phyloP scores from a whole-genome alignment of 1,139 yeast genomes.

The Hyphopichia burtonii region DNA sequence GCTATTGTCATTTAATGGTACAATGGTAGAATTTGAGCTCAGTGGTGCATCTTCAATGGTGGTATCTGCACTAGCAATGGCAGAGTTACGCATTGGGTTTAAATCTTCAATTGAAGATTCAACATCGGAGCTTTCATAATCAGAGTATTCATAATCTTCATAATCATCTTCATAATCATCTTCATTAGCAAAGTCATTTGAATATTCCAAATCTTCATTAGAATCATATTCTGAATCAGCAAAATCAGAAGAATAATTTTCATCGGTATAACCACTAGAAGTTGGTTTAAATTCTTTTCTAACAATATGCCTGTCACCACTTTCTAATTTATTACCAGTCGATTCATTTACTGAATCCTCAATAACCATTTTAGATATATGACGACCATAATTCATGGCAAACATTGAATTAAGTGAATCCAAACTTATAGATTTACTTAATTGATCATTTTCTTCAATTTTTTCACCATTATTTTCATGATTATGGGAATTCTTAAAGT shows the following conservation, averaged over 20 bases:
- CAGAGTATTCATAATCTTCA: slow-evolving; percentile 16
- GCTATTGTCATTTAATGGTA: slow-evolving; percentile 3
- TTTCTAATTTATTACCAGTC: slow-evolving; percentile 8
- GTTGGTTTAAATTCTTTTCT: slow-evolving; percentile 11
- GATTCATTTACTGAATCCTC: slow-evolving; percentile 14
- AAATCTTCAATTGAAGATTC: slow-evolving; percentile 15
- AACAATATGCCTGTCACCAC: slow-evolving; percentile 11
- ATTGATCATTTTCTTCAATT: slow-evolving; percentile 13
- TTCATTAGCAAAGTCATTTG: slow-evolving; percentile 18
- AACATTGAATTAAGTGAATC: slow-evolving; percentile 45
- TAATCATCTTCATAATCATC: slow-evolving; percentile 24
- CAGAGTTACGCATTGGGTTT: slow-evolving; percentile 6
- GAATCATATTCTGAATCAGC: slow-evolving; percentile 46
- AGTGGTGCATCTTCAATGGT: slow-evolving; percentile 2
- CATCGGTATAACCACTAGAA: background rate
- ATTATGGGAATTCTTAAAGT: slow-evolving; percentile 9
- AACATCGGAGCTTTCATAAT: slow-evolving; percentile 20
- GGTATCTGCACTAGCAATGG: slow-evolving; percentile 6
- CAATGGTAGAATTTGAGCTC: slow-evolving; percentile 12
- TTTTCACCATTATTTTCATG: slow-evolving; percentile 9
- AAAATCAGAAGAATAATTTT: slow-evolving; percentile 18
- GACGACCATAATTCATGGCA: slow-evolving; percentile 39
- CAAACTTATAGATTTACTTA: slow-evolving; percentile 29
- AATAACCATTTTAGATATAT: slow-evolving; percentile 42
- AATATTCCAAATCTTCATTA: slow-evolving; percentile 13